Conservation (phyloP, 805 yeast genomes). For the Cyberlindnera saturnus region DNA sequence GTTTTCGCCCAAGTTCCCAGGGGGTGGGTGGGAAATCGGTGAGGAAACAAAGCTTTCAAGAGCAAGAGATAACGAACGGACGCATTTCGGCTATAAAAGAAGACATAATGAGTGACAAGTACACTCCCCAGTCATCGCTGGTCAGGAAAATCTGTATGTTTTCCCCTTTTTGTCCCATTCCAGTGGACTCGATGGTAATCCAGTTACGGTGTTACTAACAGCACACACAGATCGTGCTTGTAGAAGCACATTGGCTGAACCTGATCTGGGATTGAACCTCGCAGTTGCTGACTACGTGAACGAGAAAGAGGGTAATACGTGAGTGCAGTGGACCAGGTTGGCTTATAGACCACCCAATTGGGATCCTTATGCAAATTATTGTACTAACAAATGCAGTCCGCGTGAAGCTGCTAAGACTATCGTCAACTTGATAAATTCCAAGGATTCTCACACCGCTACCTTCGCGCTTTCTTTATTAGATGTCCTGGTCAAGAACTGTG, state of each 20-base stretch:
- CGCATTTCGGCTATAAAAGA: neutral
- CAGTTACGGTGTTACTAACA: constrained; percentile 1
- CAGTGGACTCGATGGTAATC: neutral
- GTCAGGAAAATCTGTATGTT: constrained; percentile 34
- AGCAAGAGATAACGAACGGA: neutral
- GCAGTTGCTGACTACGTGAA: constrained; percentile 93
- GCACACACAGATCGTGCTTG: constrained; percentile 65
- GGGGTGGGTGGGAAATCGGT: too few species aligned
- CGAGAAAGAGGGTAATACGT: constrained; percentile 78
- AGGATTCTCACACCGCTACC: constrained; percentile 77
- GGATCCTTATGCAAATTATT: neutral
- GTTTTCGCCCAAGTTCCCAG: too few species aligned
- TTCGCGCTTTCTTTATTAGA: constrained; percentile 82
- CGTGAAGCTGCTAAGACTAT: constrained; percentile 88
- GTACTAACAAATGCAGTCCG: constrained; percentile 33
- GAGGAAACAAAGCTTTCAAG: too few species aligned
- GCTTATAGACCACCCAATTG: constrained; percentile 3
- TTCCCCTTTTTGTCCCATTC: neutral
- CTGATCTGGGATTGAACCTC: constrained; percentile 80
- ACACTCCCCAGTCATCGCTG: constrained; percentile 26
- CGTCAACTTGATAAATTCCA: constrained; percentile 73
- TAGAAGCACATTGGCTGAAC: constrained; percentile 73
- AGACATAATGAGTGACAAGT: constrained; percentile 14
- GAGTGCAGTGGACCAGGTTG: neutral
- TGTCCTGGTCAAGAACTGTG: constrained; percentile 93